Conservation (phyloP, 2,329 filamentous ascomycete species). For the Pseudogymnoascus sp. region DNA sequence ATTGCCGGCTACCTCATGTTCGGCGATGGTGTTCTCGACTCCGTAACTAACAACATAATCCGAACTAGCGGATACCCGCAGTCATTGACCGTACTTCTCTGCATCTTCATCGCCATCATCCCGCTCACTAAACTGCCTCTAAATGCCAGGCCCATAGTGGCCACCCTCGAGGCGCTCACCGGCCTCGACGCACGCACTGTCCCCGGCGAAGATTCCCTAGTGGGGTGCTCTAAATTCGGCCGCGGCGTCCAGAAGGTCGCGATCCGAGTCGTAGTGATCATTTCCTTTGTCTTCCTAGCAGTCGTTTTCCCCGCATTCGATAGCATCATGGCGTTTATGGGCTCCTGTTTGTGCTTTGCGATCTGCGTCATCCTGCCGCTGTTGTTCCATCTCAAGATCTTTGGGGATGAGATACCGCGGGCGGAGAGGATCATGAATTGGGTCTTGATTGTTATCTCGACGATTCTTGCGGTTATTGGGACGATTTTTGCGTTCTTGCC, state of each 20-base stretch:
- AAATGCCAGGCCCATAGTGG: slow-evolving; percentile 80
- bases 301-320: slow-evolving; percentile 63
- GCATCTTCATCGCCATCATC: slow-evolving; percentile 83
- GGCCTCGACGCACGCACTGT: slow-evolving; percentile 48
- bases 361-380: slow-evolving; percentile 90
- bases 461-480: slow-evolving; percentile 63
- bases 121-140: slow-evolving; percentile 92
- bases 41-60: slow-evolving; percentile 87
- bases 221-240: slow-evolving; percentile 50
- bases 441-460: slow-evolving; percentile 61
- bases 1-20: slow-evolving; percentile 90
- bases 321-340: slow-evolving; percentile 69
- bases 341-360: slow-evolving; percentile 82
- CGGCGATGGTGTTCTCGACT: slow-evolving; percentile 77
- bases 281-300: slow-evolving; percentile 70
- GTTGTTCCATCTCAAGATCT: slow-evolving; percentile 85
- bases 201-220: slow-evolving; percentile 38
- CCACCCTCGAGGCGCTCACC: slow-evolving; percentile 72
- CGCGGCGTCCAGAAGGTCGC: slow-evolving; percentile 51
- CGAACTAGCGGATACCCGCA: slow-evolving; percentile 66
- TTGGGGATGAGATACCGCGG: slow-evolving; percentile 60
- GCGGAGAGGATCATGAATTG: slow-evolving; percentile 61
- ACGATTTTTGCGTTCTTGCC: slow-evolving; percentile 87
- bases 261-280: slow-evolving; percentile 58
- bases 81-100: slow-evolving; percentile 68